Evolutionary conservation across 73 alveolate genomes (phyloP), one percentile per base, ranked within the genome.

Genomic region (Durusdinium trenchii): DNA sequence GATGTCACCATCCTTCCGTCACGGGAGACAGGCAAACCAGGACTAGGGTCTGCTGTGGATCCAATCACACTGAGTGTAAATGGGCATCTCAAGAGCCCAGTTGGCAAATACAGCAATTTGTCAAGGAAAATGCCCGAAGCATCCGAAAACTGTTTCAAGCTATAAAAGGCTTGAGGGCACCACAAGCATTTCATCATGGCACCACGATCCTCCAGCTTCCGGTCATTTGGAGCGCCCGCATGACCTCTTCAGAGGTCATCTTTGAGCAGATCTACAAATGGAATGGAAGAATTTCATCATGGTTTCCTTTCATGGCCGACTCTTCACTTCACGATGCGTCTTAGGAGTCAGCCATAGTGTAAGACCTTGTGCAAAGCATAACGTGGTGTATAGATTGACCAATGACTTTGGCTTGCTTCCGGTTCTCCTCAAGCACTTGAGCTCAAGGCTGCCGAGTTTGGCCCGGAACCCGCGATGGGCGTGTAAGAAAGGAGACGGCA

Each of bases 201-300:
- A n/a, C n/a, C n/a, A n/a, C n/a, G 0, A 43, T 91, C 98, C 98
- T 91, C 90, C 54, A 91, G 98, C 78, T 47, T 91, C 38, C 98
- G 87, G 57, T 91, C 98, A 78, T 91, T 91, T 43, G 98, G 98
- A 40, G 98, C 98, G 61, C 98, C 98, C 81, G 98, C 98, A 30
- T 91, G 98, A 57, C 98, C 98, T 91, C n/a, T n/a, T n/a, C n/a
- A n/a, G n/a, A n/a, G n/a, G n/a, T n/a, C n/a, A n/a, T n/a, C n/a
- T n/a, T n/a, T n/a, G 42, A 3, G 76, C 76, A 62, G 32, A 9
- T 20, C 36, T 6, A 5, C 76, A 62, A 40, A 35, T 23, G 76
- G 76, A 40, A 62, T 62, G 76, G 76, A 40, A n/a, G n/a, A n/a
- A n/a, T n/a, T n/a, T n/a, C n/a, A n/a, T n/a, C n/a, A n/a, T n/a